These are phyloP conservation scores for Celoporthe dispersa DNA, from an alignment of 2,329 filamentous ascomycete species.

Conservation along the genomic window DNA sequence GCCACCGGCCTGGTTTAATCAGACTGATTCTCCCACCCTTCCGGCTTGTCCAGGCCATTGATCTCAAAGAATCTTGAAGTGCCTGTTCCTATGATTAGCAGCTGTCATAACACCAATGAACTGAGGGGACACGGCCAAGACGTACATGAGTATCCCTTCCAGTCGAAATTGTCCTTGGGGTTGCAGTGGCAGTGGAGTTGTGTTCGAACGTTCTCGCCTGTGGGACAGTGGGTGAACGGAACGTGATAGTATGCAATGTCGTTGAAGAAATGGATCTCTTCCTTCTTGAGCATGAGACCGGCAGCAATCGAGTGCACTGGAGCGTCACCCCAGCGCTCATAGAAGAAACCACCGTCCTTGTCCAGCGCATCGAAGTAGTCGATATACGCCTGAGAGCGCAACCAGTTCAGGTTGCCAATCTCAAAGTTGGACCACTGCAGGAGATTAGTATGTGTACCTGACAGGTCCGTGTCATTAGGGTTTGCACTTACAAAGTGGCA, in stretches of 20 bases:
- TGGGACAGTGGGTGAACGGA: conserved; percentile 97
- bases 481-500: conserved; percentile 83
- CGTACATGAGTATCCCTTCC: conserved; percentile 98
- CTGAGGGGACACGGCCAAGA: conserved; percentile 34
- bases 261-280: conserved; percentile 97
- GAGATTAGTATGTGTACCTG: conserved; percentile 3
- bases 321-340: conserved; percentile 97
- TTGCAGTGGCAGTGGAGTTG: conserved; percentile 94
- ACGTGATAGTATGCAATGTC: conserved; percentile 99
- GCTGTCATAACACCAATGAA: background rate
- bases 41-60: conserved; percentile 80
- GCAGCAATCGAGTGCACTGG: conserved; percentile 98
- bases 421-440: conserved; percentile 97
- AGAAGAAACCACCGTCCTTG: conserved; percentile 94
- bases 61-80: conserved; percentile 85
- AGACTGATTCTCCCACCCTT: conserved; percentile 78
- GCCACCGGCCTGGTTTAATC: conserved; percentile 41
- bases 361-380: conserved; percentile 93
- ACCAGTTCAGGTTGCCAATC: conserved; percentile 91
- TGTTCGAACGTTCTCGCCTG: conserved; percentile 79
- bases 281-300: conserved; percentile 82
- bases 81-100: conserved; percentile 52
- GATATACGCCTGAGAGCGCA: conserved; percentile 83
- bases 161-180: conserved; percentile 97
- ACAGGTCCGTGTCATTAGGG: background rate